A percentile compares a stretch with the other conserved stretches of the same genome.
Conservation (phyloP, 2,329 filamentous ascomycete species). For the Boeremia exigua region DNA sequence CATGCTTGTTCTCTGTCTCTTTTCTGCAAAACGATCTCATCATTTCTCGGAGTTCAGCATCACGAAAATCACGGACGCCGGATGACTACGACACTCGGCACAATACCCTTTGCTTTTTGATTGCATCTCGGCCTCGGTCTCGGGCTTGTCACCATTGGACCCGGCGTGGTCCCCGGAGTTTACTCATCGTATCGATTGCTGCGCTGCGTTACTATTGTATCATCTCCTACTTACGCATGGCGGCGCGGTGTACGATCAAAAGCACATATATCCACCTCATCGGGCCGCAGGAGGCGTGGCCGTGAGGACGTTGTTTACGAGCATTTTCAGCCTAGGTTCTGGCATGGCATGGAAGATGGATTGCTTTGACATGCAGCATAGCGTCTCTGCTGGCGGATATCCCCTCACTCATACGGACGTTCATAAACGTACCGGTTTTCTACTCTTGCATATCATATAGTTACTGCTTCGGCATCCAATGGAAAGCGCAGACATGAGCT, state of each 20-base stretch:
- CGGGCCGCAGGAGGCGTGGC: conserved; percentile 4
- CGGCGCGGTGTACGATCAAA: conserved; percentile 40
- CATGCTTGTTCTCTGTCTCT: neutral
- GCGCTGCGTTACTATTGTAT: conserved; percentile 32
- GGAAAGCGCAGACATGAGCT: conserved; percentile 27
- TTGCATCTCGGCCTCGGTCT: conserved; percentile 25
- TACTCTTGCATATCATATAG: conserved; percentile 29
- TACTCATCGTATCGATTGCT: conserved; percentile 12
- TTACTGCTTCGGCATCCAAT: conserved; percentile 27
- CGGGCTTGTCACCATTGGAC: conserved; percentile 11
- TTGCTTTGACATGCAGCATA: conserved; percentile 17
- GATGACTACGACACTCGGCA: conserved; percentile 16
- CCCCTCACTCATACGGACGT: conserved; percentile 28
- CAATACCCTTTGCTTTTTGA: conserved; percentile 28
- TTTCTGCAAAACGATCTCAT: conserved; percentile 15
- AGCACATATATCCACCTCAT: conserved; percentile 34
- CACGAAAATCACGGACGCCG: conserved; percentile 26
- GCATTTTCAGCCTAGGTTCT: conserved; percentile 31
- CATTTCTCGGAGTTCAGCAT: conserved; percentile 25
- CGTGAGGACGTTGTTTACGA: conserved; percentile 15
- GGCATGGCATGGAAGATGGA: conserved; percentile 18
- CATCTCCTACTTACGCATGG: conserved; percentile 26
- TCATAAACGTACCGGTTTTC: conserved; percentile 24
- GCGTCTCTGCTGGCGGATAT: conserved; percentile 26
- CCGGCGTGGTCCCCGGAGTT: conserved; percentile 15